These are phyloP conservation scores for Cyberlindnera xylosilytica DNA, from an alignment of 805 yeast genomes.

Conservation along the genomic window DNA sequence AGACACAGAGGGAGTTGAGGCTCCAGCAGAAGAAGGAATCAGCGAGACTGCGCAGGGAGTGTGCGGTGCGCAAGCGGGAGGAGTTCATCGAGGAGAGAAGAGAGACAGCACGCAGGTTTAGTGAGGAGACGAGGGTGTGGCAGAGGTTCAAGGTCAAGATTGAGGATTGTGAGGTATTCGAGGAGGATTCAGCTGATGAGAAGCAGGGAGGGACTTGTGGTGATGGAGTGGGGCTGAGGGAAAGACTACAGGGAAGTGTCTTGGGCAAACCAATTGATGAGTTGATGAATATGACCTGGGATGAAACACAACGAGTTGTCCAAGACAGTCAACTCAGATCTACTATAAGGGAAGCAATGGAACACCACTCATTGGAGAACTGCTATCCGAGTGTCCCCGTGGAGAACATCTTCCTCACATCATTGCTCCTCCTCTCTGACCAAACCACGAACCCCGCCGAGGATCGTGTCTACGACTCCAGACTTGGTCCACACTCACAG, in stretches of 20 bases:
- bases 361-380: not conserved
- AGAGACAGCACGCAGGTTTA: conserved; percentile 10
- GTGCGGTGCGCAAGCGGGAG: conserved; percentile 4
- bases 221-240: too few species aligned
- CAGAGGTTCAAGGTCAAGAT: conserved; percentile 1
- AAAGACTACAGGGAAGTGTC: not conserved
- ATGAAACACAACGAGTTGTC: not conserved
- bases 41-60: not conserved
- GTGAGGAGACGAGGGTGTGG: conserved; percentile 7
- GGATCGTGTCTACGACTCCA: conserved; percentile 1
- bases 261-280: not conserved
- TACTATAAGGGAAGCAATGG: not conserved
- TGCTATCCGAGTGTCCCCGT: conserved; percentile 4
- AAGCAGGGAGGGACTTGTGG: too few species aligned
- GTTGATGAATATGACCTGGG: not conserved
- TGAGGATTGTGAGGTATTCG: not conserved
- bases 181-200: too few species aligned
- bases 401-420: conserved; percentile 7
- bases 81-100: conserved; percentile 5
- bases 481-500: conserved; percentile 1
- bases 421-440: conserved; percentile 4
- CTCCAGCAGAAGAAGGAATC: not conserved
- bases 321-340: not conserved
- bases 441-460: not conserved
- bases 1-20: not conserved